These are phyloP conservation scores for Halteria grandinella DNA, from an alignment of 73 alveolate species.

Conservation along the genomic window DNA sequence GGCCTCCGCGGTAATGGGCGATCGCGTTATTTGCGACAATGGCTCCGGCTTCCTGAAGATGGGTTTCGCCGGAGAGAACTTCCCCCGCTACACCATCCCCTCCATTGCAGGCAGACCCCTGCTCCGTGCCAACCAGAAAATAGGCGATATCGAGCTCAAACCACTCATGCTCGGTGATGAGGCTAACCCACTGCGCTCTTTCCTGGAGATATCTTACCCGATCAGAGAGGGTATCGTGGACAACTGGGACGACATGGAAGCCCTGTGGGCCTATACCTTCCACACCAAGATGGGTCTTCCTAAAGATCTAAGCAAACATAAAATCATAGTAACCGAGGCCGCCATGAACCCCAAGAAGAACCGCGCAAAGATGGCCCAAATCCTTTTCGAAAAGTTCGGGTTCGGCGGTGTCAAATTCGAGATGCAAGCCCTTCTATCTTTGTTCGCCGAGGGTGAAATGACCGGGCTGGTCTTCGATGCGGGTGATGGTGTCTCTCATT, in stretches of 20 bases:
- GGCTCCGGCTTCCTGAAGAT: slow-evolving; percentile 94
- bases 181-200: slow-evolving; percentile 83
- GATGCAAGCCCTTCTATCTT: slow-evolving; percentile 92
- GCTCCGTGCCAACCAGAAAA: slow-evolving; percentile 82
- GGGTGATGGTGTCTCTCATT: slow-evolving; percentile 99
- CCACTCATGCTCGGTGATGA: slow-evolving; percentile 93
- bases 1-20: not conserved
- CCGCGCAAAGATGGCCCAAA: slow-evolving; percentile 92
- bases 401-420: slow-evolving; percentile 81
- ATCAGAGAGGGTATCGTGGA: slow-evolving; percentile 92
- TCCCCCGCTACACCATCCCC: slow-evolving; percentile 88
- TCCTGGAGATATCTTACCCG: slow-evolving; percentile 91
- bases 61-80: slow-evolving; percentile 89
- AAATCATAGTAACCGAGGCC: slow-evolving; percentile 94
- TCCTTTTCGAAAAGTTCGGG: slow-evolving; percentile 92
- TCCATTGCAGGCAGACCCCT: slow-evolving; percentile 94
- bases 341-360: slow-evolving; percentile 90
- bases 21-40: slow-evolving; percentile 81
- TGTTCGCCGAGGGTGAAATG: slow-evolving; percentile 86
- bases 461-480: slow-evolving; percentile 95
- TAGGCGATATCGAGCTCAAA: slow-evolving; percentile 80
- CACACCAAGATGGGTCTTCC: slow-evolving; percentile 73
- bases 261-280: slow-evolving; percentile 90
- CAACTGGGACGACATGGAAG: slow-evolving; percentile 94
- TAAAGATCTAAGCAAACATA: slow-evolving; percentile 67